phyloP scores from a whole-genome alignment of 768 basidiomycete species.

The Leccinum longicurvipes region DNA sequence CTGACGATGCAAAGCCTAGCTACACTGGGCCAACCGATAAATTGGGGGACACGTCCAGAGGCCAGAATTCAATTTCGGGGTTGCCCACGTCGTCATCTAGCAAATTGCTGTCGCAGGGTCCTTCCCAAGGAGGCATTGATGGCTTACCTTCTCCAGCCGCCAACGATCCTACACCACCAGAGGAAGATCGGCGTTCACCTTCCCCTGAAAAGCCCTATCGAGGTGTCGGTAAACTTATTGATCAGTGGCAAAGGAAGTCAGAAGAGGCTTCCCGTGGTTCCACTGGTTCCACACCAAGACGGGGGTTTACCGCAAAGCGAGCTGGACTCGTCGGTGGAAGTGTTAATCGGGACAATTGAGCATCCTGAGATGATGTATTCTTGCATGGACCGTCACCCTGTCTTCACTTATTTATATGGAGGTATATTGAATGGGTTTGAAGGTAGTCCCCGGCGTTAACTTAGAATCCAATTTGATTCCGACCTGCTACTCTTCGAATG shows the following conservation, averaged over 20 bases:
- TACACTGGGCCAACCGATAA: slow-evolving; percentile 20
- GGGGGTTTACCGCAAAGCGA: slow-evolving; percentile 42
- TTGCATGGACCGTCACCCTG: background rate
- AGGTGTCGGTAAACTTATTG: slow-evolving; percentile 81
- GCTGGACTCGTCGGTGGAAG: slow-evolving; percentile 30
- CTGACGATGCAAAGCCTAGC: slow-evolving; percentile 7
- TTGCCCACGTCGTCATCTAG: slow-evolving; percentile 21
- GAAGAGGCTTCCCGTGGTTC: slow-evolving; percentile 45
- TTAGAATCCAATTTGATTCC: no score
- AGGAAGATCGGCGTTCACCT: slow-evolving; percentile 42
- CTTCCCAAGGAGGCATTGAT: slow-evolving; percentile 22
- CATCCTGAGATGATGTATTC: background rate
- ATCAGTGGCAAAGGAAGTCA: slow-evolving; percentile 84
- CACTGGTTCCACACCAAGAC: slow-evolving; percentile 32
- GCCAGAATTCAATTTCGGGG: slow-evolving; percentile 20
- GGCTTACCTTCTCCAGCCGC: slow-evolving; percentile 21
- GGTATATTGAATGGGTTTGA: background rate
- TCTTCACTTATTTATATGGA: background rate
- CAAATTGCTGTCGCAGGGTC: slow-evolving; percentile 14
- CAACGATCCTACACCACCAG: slow-evolving; percentile 15
- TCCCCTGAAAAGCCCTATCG: slow-evolving; percentile 78
- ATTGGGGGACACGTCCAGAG: slow-evolving; percentile 7
- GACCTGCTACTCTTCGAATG: no score
- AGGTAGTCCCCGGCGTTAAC: background rate
- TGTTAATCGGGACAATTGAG: slow-evolving; percentile 16